phyloP scores from a whole-genome alignment of 768 basidiomycete species.

The Nidularia pulvinata region DNA sequence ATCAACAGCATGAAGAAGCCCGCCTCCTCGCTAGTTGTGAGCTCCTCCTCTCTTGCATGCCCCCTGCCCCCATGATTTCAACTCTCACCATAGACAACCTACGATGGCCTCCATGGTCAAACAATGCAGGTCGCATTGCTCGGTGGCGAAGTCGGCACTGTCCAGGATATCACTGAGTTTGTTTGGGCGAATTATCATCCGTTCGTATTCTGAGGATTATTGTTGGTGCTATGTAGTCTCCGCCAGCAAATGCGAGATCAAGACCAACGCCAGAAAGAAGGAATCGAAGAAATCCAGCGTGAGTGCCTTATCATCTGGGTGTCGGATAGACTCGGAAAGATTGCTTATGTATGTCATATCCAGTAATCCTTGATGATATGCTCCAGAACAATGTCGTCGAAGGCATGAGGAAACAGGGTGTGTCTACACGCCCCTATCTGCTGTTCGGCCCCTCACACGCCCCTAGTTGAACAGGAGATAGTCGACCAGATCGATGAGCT shows the following conservation, averaged over 20 bases:
- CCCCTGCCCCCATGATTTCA: not conserved
- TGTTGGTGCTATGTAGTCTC: slow-evolving; percentile 25
- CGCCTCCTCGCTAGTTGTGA: slow-evolving; percentile 26
- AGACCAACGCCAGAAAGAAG: slow-evolving; percentile 39
- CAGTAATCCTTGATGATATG: slow-evolving; percentile 47
- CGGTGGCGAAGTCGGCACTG: slow-evolving; percentile 34
- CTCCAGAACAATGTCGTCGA: slow-evolving; percentile 41
- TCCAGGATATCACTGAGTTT: slow-evolving; percentile 39
- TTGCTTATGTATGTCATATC: not conserved
- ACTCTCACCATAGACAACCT: slow-evolving; percentile 30
- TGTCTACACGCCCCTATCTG: not conserved
- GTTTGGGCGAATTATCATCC: slow-evolving; percentile 8
- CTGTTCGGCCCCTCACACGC: not conserved
- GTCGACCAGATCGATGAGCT: slow-evolving; percentile 45
- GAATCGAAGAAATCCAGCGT: slow-evolving; percentile 51
- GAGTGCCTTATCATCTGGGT: slow-evolving; percentile 6
- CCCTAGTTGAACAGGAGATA: slow-evolving; percentile 46
- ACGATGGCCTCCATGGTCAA: slow-evolving; percentile 43
- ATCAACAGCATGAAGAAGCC: slow-evolving; percentile 20
- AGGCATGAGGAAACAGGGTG: slow-evolving; percentile 45
- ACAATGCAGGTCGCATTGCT: slow-evolving; percentile 38
- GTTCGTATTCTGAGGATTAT: not conserved
- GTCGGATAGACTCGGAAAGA: not conserved
- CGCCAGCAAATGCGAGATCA: slow-evolving; percentile 39
- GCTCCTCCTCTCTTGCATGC: not conserved